Evolutionary conservation across 257 asterid species (phyloP), one percentile per base, ranked within the genome.

Genomic region (Scutellaria galericulata): DNA sequence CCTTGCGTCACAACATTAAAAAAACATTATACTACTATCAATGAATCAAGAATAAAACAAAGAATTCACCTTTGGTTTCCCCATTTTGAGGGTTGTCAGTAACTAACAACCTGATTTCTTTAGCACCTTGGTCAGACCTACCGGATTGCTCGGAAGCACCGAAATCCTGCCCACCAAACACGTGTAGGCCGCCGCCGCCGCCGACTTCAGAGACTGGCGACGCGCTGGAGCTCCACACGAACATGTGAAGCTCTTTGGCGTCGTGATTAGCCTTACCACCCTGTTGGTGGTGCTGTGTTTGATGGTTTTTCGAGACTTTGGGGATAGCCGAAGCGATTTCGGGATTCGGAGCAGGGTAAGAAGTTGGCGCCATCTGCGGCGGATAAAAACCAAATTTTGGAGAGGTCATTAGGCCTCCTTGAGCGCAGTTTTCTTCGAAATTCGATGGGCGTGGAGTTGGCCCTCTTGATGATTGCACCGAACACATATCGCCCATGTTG

Each of bases 201-300:
- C 78, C 83, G 27, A 81, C 83, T 72, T 93, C 98, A 2, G 97
- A 90, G 57, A 89, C 97, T 18, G 98, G 98, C 1, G 97, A 90
- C 12, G 95, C 94, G 80, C 96, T 93, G 0, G 97, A 90, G 77
- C 97, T 93, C 98, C 98, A 93, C 6, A 93, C 98, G 41, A 93
- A 93, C 98, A 93, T 93, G 78, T 93, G 98, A 12, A 93, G 96
- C 80, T 93, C 98, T 63, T 93, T 90, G 0, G 97, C 89, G 48
- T 92, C 97, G 56, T 84, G 87, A 70, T 75, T 88, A 4, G 78
- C 70, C 73, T 88, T 90, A 20, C 68, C 71, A 0, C 70, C 72
- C 15, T 45, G n/a, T 6, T 11, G 84, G 35, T 80, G 86, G 6
- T 0, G 77, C 39, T 76, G 75, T 12, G 22, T 13, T 35, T 7